These are phyloP conservation scores for Mycena citricolor DNA, from an alignment of 1,284 basidiomycete species.

Conservation along the genomic window DNA sequence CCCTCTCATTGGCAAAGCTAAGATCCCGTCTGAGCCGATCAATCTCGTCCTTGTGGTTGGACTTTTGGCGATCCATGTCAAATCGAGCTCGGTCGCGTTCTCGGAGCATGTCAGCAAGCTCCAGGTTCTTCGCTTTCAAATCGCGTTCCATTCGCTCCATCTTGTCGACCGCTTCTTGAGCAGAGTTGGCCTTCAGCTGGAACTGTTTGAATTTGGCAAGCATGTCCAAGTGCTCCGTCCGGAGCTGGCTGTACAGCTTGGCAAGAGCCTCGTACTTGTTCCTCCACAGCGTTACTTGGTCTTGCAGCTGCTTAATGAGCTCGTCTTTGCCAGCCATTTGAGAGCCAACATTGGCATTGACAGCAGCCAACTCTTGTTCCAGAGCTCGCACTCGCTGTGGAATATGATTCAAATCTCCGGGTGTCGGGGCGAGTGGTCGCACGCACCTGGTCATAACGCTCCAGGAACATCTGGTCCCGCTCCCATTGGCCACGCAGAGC, in stretches of 20 bases:
- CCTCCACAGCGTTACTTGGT: constrained; percentile 96
- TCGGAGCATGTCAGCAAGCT: constrained; percentile 98
- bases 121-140: constrained; percentile 96
- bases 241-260: constrained; percentile 97
- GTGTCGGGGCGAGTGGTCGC: constrained; percentile 4
- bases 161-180: constrained; percentile 97
- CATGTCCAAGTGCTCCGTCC: constrained; percentile 97
- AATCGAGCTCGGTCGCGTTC: constrained; percentile 96
- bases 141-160: constrained; percentile 99
- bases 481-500: constrained; percentile 97
- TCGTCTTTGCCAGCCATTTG: constrained; percentile 95
- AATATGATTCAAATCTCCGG: constrained; percentile 8
- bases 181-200: constrained; percentile 97
- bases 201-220: constrained; percentile 96
- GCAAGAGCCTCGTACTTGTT: constrained; percentile 99
- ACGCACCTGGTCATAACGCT: constrained; percentile 93
- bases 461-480: constrained; percentile 95
- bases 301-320: constrained; percentile 92
- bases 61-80: constrained; percentile 94
- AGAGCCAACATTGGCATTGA: constrained; percentile 79
- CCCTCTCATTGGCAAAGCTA: constrained; percentile 96
- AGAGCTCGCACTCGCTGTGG: constrained; percentile 90
- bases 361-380: constrained; percentile 85
- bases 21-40: constrained; percentile 93
- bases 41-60: constrained; percentile 92